Evolutionary conservation across 352 stramenopile species (phyloP).

Genomic region (Lagenidium sp.): DNA sequence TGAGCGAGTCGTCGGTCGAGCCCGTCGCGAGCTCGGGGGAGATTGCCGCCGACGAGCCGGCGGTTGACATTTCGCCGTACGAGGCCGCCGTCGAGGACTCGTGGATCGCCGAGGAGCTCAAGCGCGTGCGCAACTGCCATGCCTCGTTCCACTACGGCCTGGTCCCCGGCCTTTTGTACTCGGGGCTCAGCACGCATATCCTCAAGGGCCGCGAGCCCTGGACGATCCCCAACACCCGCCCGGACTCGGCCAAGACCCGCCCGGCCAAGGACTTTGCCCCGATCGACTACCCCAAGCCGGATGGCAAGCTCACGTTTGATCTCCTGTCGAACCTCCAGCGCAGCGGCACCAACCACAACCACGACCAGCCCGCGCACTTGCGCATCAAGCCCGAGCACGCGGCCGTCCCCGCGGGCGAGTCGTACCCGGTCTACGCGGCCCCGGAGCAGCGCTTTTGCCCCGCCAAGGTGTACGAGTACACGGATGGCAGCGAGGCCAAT

Average conservation of each 20-base stretch:
- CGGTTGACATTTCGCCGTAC: slow-evolving; percentile 79
- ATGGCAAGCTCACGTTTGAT: slow-evolving; percentile 97
- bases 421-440: slow-evolving; percentile 90
- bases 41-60: slow-evolving; percentile 59
- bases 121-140: slow-evolving; percentile 96
- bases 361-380: slow-evolving; percentile 97
- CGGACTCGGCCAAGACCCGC: slow-evolving; percentile 91
- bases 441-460: slow-evolving; percentile 98
- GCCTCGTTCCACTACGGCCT: slow-evolving; percentile 95
- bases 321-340: slow-evolving; percentile 97
- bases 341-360: slow-evolving; percentile 96
- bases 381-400: slow-evolving; percentile 90
- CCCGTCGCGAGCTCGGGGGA: slow-evolving; percentile 59
- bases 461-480: slow-evolving; percentile 98
- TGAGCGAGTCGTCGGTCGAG: slow-evolving; percentile 41
- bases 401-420: slow-evolving; percentile 83
- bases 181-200: slow-evolving; percentile 90
- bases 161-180: slow-evolving; percentile 90
- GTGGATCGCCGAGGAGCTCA: slow-evolving; percentile 97
- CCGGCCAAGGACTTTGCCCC: slow-evolving; percentile 83
- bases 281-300: slow-evolving; percentile 96
- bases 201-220: slow-evolving; percentile 95
- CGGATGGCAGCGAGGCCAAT: slow-evolving; percentile 84
- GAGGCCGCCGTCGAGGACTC: slow-evolving; percentile 85
- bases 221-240: slow-evolving; percentile 84